Percentiles rank a stretch among this genome's conserved stretches.
Evolutionary conservation across 2,329 filamentous ascomycete genomes (phyloP).

Genomic region (Claviceps monticola): DNA sequence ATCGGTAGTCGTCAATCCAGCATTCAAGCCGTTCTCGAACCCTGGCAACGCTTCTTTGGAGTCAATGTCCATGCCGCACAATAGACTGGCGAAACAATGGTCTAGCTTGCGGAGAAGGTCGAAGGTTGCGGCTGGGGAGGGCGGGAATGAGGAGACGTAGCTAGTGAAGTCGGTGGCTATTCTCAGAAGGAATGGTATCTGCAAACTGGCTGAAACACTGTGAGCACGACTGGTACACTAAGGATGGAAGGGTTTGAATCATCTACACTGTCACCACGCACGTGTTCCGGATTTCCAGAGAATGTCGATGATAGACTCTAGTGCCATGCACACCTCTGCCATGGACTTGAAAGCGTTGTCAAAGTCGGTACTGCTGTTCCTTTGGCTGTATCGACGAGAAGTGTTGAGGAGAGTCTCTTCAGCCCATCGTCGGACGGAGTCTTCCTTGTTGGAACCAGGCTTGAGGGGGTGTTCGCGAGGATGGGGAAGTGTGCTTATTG

Average conservation of each 20-base stretch:
- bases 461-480: conserved; percentile 38
- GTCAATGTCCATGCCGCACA: conserved; percentile 53
- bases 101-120: conserved; percentile 64
- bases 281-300: conserved; percentile 81
- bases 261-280: conserved; percentile 29
- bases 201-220: conserved; percentile 50
- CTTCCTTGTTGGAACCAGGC: conserved; percentile 46
- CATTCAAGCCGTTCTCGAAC: conserved; percentile 45
- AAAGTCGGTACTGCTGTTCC: conserved; percentile 32
- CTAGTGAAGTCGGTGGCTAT: conserved; percentile 59
- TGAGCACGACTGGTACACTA: neutral
- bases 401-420: conserved; percentile 38
- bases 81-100: conserved; percentile 63
- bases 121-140: conserved; percentile 51
- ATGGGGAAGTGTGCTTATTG: conserved; percentile 33
- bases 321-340: conserved; percentile 56
- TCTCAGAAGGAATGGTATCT: conserved; percentile 72
- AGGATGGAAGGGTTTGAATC: no score
- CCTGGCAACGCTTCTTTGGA: conserved; percentile 55
- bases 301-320: conserved; percentile 63
- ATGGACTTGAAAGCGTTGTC: conserved; percentile 44
- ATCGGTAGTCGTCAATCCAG: conserved; percentile 63
- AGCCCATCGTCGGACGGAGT: conserved; percentile 43
- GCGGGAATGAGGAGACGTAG: conserved; percentile 58
- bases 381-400: conserved; percentile 47